Evolutionary conservation across 768 basidiomycete genomes (phyloP), one percentile per base, ranked within the genome.

Genomic region (Kwoniella dendrophila): DNA sequence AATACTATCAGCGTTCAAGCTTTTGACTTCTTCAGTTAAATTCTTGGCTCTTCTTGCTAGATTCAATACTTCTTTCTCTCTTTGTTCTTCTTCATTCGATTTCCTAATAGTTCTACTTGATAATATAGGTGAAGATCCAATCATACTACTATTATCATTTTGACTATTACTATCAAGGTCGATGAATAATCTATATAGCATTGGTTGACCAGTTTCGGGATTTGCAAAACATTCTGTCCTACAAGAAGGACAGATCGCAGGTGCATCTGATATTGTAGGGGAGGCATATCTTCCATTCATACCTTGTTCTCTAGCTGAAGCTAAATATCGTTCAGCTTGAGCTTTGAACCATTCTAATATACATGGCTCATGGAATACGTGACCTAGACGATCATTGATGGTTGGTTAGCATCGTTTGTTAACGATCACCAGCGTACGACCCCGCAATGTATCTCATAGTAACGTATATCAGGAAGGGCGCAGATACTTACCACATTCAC

Each of bases 331-430:
- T 10, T 50, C 26, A 33, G 63, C 38, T 47, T 70, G 67, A 6
- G 72, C 59, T 20, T 34, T 45, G 63, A 74, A 71, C 67, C 69
- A 69, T 47, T 65, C 56, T 12, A 57, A 32, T 5, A 74, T 29
- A 49, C 72, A 74, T 20, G 53, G 26, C 27, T 71, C 69, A 45
- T 74, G 72, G 47, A 71, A 67, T 34, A 74, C 72, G 33, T 74
- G 72, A 18, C 72, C 72, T 73, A 58, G 20, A 54, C 20, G n/a
- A 22, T 20, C 11, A 44, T 44, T 6, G 20, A 33, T 14, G 36
- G 10, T 22, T 24, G n/a, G n/a, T n/a, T n/a, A n/a, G n/a, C n/a
- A n/a, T n/a, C n/a, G n/a, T n/a, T n/a, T n/a, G n/a, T n/a, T n/a
- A n/a, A n/a, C n/a, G n/a, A 54, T 38, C 34, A 36, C 8, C 33